These are phyloP conservation scores for Apiospora rasikravindrae DNA, from an alignment of 2,329 filamentous ascomycete species.

Conservation along the genomic window DNA sequence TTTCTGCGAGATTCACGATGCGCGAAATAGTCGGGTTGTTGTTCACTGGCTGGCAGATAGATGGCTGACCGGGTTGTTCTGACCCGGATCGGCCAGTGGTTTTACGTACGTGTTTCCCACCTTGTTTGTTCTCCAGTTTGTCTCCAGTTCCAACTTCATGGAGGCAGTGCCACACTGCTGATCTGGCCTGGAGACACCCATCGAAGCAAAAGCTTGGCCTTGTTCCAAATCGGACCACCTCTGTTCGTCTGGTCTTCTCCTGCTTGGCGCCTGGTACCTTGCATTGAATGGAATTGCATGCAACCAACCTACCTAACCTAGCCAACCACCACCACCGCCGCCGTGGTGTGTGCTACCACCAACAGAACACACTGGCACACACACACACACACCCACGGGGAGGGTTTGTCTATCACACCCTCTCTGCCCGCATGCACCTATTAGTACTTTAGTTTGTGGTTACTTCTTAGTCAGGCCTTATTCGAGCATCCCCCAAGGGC, in stretches of 20 bases:
- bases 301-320: background rate
- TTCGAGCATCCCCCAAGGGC: background rate
- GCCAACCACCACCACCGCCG: background rate
- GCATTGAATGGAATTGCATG: background rate
- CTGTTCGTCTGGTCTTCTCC: background rate
- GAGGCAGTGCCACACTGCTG: background rate
- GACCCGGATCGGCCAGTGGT: background rate
- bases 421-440: background rate
- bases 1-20: background rate
- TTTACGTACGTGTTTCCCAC: background rate
- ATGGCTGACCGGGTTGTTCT: background rate
- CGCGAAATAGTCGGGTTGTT: background rate
- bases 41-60: too few species aligned
- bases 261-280: background rate
- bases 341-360: background rate
- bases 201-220: constrained; percentile 1
- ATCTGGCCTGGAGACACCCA: background rate
- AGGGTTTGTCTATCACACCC: background rate
- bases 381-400: background rate
- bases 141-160: constrained; percentile 7
- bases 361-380: background rate
- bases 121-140: constrained; percentile 1
- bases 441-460: background rate
- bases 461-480: background rate
- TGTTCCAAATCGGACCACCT: background rate